A percentile compares a stretch with the other conserved stretches of the same genome.
Evolutionary conservation across 2,329 filamentous ascomycete genomes (phyloP).

Genomic region (Sclerotinia spermophila): DNA sequence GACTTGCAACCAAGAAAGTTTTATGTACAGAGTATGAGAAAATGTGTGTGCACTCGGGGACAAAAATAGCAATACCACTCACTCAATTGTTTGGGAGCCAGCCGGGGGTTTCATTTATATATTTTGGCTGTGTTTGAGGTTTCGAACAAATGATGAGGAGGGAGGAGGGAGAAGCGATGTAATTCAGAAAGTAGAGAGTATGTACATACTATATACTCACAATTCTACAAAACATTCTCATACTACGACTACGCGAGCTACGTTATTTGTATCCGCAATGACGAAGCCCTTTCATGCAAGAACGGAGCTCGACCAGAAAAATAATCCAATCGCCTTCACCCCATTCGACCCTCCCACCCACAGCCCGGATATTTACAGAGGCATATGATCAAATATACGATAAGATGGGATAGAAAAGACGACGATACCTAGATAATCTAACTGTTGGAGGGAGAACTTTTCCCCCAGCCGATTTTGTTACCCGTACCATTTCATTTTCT

Average conservation of each 20-base stretch:
- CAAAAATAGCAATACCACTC: not conserved
- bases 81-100: not conserved
- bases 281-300: not conserved
- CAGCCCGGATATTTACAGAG: constrained; percentile 4
- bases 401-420: not conserved
- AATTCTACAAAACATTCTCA: not conserved
- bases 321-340: not conserved
- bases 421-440: not conserved
- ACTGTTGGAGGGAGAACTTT: not conserved
- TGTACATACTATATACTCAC: no score
- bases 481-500: not conserved
- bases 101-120: not conserved
- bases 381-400: not conserved
- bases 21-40: not conserved
- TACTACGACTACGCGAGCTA: no score
- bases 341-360: not conserved
- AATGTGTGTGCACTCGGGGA: not conserved
- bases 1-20: not conserved
- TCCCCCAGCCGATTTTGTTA: not conserved
- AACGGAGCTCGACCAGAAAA: not conserved
- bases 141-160: not conserved
- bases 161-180: not conserved
- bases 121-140: not conserved
- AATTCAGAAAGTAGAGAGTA: not conserved
- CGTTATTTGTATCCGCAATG: not conserved